A percentile compares a stretch with the other conserved stretches of the same genome.
phyloP scores from a whole-genome alignment of 768 basidiomycete genomes.

The Pisolithus marmoratus region DNA sequence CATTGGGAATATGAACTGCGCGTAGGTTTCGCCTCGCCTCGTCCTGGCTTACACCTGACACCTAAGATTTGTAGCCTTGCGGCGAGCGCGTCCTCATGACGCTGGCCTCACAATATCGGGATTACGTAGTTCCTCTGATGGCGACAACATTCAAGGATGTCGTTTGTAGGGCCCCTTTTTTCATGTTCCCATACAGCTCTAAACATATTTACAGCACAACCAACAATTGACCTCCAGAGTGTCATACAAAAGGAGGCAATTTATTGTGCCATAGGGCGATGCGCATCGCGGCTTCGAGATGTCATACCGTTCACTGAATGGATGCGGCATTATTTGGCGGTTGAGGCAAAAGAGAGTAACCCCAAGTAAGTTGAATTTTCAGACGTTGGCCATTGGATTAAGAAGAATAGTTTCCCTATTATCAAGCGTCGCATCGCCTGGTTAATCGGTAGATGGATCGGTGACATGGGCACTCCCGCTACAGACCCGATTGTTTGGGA shows the following conservation, averaged over 20 bases:
- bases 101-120: constrained; percentile 61
- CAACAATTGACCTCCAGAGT: constrained; percentile 46
- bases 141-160: constrained; percentile 52
- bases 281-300: constrained; percentile 55
- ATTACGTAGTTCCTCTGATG: constrained; percentile 65
- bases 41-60: neutral
- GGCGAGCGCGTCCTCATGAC: constrained; percentile 90
- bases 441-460: constrained; percentile 87
- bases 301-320: constrained; percentile 66
- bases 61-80: constrained; percentile 57
- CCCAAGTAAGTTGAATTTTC: constrained; percentile 40
- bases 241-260: constrained; percentile 80
- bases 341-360: constrained; percentile 56
- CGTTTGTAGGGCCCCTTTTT: constrained; percentile 38
- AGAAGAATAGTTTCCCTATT: constrained; percentile 65
- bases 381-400: neutral
- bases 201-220: constrained; percentile 31
- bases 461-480: constrained; percentile 55
- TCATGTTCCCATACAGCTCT: neutral
- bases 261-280: constrained; percentile 87
- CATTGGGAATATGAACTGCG: constrained; percentile 92
- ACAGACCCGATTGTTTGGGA: constrained; percentile 72
- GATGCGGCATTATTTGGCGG: constrained; percentile 53
- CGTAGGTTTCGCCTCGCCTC: constrained; percentile 38
- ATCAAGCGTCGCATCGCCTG: constrained; percentile 94